A percentile compares a stretch with the other conserved stretches of the same genome.
Conservation (phyloP, 176 grass and related monocot genomes). For the Musa acuminata region DNA sequence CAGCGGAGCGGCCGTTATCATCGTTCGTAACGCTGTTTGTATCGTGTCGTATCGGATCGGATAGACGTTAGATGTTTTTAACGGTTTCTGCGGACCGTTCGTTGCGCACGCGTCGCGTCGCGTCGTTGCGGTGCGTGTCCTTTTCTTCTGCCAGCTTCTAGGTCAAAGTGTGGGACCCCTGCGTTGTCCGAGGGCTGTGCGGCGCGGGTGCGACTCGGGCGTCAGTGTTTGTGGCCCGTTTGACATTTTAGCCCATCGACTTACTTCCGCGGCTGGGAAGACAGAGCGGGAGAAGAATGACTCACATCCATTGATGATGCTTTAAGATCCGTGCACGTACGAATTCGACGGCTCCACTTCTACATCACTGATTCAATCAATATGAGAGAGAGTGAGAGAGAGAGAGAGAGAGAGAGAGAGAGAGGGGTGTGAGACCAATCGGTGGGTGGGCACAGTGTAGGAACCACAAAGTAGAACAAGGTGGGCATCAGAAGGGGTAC, state of each 20-base stretch:
- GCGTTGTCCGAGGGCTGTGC: not conserved
- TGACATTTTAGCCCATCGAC: not conserved
- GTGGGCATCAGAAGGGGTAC: too few species aligned
- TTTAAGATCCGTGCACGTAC: too few species aligned
- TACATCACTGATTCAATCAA: too few species aligned
- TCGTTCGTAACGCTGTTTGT: not conserved
- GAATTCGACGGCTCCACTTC: too few species aligned
- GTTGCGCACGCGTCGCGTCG: not conserved
- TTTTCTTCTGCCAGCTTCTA: not conserved
- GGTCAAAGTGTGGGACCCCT: not conserved
- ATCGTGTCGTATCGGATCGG: not conserved
- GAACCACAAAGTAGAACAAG: too few species aligned
- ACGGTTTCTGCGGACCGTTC: not conserved
- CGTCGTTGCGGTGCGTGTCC: too few species aligned
- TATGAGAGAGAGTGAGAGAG: too few species aligned
- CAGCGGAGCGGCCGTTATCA: not conserved
- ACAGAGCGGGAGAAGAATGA: too few species aligned
- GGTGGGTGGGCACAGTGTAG: too few species aligned
- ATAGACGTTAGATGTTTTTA: not conserved
- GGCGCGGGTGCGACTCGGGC: not conserved
- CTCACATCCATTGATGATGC: too few species aligned
- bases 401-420: too few species aligned
- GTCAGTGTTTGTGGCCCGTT: not conserved
- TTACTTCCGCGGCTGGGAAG: not conserved
- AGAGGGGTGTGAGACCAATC: too few species aligned